Conservation (phyloP, 2,329 filamentous ascomycete genomes). For the Neofusicoccum cordaticola region DNA sequence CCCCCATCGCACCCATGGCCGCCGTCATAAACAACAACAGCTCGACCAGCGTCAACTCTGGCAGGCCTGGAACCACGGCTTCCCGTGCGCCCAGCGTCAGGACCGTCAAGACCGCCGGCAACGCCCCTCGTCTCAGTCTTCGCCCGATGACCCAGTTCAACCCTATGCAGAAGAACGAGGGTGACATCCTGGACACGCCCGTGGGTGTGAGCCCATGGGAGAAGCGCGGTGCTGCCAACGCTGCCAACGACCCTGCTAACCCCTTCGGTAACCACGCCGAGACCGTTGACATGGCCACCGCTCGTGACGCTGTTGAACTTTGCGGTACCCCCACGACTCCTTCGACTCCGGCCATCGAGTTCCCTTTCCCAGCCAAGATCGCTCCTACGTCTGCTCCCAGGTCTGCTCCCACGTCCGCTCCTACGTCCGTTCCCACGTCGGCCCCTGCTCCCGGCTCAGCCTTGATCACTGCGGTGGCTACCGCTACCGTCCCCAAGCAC, state of each 20-base stretch:
- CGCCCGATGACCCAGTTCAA: conserved; percentile 78
- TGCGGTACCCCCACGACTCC: conserved; percentile 6
- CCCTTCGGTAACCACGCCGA: conserved; percentile 35
- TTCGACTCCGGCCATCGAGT: conserved; percentile 7
- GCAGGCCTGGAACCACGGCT: not conserved
- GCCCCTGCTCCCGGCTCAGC: not conserved
- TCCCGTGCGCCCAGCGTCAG: conserved; percentile 33
- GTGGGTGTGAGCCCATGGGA: conserved; percentile 37
- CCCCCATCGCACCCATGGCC: not conserved
- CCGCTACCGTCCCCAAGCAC: not conserved
- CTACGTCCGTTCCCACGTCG: conserved; percentile 3
- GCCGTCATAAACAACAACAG: not conserved
- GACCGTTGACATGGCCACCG: conserved; percentile 31
- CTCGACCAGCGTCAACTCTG: not conserved
- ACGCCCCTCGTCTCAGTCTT: conserved; percentile 77
- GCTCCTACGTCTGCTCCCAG: not conserved
- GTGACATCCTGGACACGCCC: conserved; percentile 3
- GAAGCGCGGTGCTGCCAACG: conserved; percentile 30
- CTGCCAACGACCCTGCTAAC: conserved; percentile 34
- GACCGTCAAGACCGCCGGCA: conserved; percentile 48
- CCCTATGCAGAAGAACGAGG: not conserved
- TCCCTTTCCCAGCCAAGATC: not conserved
- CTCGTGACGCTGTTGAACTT: conserved; percentile 15
- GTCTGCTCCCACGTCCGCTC: conserved; percentile 8
- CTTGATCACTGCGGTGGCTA: not conserved